Evolutionary conservation across 805 yeast genomes (phyloP).

Genomic region (Wickerhamomyces rabaulensis): DNA sequence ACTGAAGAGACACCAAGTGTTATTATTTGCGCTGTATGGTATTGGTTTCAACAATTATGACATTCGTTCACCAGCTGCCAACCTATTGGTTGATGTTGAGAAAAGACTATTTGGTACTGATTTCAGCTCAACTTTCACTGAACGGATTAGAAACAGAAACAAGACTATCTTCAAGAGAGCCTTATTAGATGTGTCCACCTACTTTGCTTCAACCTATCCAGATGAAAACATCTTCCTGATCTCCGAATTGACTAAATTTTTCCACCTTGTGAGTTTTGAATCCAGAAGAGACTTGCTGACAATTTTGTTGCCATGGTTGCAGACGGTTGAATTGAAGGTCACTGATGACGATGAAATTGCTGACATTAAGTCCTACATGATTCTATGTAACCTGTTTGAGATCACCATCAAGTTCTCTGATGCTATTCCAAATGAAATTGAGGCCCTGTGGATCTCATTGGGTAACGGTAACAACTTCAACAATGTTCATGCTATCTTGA

Average conservation of each 20-base stretch:
- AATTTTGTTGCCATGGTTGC: slow-evolving; percentile 89
- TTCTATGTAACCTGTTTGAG: slow-evolving; percentile 73
- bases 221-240: slow-evolving; percentile 57
- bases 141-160: slow-evolving; percentile 68
- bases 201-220: slow-evolving; percentile 59
- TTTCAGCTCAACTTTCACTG: slow-evolving; percentile 53
- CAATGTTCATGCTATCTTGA: slow-evolving; percentile 70
- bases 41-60: slow-evolving; percentile 67
- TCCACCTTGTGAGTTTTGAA: slow-evolving; percentile 51
- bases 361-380: slow-evolving; percentile 53
- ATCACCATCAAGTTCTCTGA: slow-evolving; percentile 76
- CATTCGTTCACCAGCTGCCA: slow-evolving; percentile 69
- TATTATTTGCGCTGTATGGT: slow-evolving; percentile 74
- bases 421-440: slow-evolving; percentile 78
- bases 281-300: slow-evolving; percentile 76
- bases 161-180: slow-evolving; percentile 85
- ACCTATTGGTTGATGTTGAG: slow-evolving; percentile 65
- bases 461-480: slow-evolving; percentile 63
- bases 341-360: slow-evolving; percentile 31
- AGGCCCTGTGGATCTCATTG: slow-evolving; percentile 93
- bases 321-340: slow-evolving; percentile 59
- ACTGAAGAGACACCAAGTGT: slow-evolving; percentile 54
- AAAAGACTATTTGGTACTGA: slow-evolving; percentile 48
- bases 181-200: slow-evolving; percentile 69
- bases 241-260: slow-evolving; percentile 66